Evolutionary conservation across 805 yeast species (phyloP).

Genomic region (Yarrowia sp.): DNA sequence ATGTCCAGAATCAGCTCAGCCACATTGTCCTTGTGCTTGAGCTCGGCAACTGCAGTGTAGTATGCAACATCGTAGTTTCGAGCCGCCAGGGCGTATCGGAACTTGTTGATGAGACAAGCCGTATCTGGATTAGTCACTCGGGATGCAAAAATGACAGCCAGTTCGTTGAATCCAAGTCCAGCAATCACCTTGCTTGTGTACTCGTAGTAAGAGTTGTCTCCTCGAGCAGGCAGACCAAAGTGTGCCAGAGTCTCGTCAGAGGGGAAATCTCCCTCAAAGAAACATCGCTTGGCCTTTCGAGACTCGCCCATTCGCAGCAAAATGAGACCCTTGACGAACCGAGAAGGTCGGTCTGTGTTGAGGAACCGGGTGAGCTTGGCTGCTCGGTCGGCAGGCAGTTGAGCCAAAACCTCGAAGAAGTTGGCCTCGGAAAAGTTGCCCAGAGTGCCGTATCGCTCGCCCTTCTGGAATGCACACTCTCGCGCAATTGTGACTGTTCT

Average conservation of each 20-base stretch:
- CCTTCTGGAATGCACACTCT: conserved; percentile 19
- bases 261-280: not conserved
- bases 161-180: not conserved
- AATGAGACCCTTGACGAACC: conserved; percentile 15
- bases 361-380: conserved; percentile 15
- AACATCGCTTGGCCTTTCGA: conserved; percentile 20
- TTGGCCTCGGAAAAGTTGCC: not conserved
- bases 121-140: not conserved
- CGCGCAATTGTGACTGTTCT: conserved; percentile 12
- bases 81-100: not conserved
- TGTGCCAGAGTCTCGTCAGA: not conserved
- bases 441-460: conserved; percentile 15
- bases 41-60: conserved; percentile 10
- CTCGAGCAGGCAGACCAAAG: not conserved
- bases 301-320: conserved; percentile 5
- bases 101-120: not conserved
- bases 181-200: not conserved
- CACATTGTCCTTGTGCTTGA: not conserved
- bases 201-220: not conserved
- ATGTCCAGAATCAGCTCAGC: not conserved
- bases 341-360: not conserved
- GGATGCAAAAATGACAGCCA: not conserved
- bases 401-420: not conserved
- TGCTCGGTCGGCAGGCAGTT: not conserved
- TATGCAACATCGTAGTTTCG: conserved; percentile 21